A percentile compares a stretch with the other conserved stretches of the same genome.
phyloP scores from a whole-genome alignment of 2,329 filamentous ascomycete species.

The Neocucurbitaria cava region DNA sequence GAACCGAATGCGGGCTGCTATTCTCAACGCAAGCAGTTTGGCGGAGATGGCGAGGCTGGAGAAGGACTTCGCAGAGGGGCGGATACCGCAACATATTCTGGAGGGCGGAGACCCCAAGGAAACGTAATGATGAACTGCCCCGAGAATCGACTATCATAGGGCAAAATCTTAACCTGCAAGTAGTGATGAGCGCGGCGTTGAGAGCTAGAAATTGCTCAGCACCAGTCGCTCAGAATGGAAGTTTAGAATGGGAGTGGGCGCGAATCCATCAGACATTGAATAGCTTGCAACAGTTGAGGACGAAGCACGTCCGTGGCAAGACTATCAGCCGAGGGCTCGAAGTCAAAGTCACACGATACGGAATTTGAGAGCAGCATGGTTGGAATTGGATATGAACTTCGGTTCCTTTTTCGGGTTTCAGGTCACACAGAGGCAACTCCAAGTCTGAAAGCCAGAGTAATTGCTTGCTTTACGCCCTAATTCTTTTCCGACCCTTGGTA shows the following conservation, averaged over 20 bases:
- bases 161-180: not conserved
- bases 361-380: not conserved
- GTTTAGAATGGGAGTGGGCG: not conserved
- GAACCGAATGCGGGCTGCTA: constrained; percentile 82
- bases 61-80: constrained; percentile 88
- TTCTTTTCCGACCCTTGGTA: constrained; percentile 23
- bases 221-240: not conserved
- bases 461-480: constrained; percentile 10
- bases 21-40: constrained; percentile 85
- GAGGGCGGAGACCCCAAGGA: constrained; percentile 40
- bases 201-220: not conserved
- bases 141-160: not conserved
- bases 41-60: constrained; percentile 90
- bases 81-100: constrained; percentile 66
- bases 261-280: not conserved
- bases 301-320: not conserved
- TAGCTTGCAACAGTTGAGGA: not conserved
- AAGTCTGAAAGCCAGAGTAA: constrained; percentile 11
- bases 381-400: not conserved
- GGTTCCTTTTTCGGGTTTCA: not conserved
- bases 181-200: not conserved
- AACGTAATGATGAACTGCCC: constrained; percentile 18
- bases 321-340: not conserved
- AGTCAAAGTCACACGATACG: not conserved
- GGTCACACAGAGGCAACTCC: not conserved